phyloP scores from a whole-genome alignment of 2,329 filamentous ascomycete genomes.

The Alternaria burnsii region DNA sequence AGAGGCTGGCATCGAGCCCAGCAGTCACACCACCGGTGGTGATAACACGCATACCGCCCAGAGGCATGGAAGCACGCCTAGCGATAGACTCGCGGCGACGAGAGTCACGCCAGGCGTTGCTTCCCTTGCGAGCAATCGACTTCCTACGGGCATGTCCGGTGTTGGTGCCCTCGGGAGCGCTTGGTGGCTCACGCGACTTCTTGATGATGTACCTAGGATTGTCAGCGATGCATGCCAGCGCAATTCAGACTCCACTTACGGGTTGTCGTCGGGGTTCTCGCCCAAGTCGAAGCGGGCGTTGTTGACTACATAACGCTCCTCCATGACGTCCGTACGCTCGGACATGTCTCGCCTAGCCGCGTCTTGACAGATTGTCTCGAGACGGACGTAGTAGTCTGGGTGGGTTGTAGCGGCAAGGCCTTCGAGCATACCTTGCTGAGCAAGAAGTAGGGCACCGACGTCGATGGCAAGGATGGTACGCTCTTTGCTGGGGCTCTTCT shows the following conservation, averaged over 20 bases:
- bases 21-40: slow-evolving; percentile 81
- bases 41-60: slow-evolving; percentile 75
- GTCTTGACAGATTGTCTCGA: slow-evolving; percentile 83
- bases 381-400: slow-evolving; percentile 78
- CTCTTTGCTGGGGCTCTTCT: slow-evolving; percentile 79
- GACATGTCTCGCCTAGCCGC: slow-evolving; percentile 73
- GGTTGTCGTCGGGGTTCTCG: slow-evolving; percentile 79
- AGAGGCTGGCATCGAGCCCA: slow-evolving; percentile 83
- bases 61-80: slow-evolving; percentile 77
- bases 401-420: slow-evolving; percentile 85
- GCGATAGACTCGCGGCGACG: slow-evolving; percentile 83
- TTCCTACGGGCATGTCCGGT: slow-evolving; percentile 51
- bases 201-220: slow-evolving; percentile 81
- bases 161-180: slow-evolving; percentile 64
- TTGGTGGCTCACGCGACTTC: slow-evolving; percentile 57
- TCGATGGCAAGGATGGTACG: slow-evolving; percentile 83
- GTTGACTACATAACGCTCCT: slow-evolving; percentile 89
- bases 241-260: slow-evolving; percentile 24
- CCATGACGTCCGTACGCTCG: slow-evolving; percentile 83
- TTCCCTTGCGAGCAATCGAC: slow-evolving; percentile 73
- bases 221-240: slow-evolving; percentile 50
- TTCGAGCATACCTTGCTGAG: slow-evolving; percentile 77
- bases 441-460: slow-evolving; percentile 80
- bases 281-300: slow-evolving; percentile 85
- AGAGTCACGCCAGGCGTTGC: slow-evolving; percentile 80